These are phyloP conservation scores for Cercophora sp. DNA, from an alignment of 495 filamentous ascomycete species.

Conservation along the genomic window DNA sequence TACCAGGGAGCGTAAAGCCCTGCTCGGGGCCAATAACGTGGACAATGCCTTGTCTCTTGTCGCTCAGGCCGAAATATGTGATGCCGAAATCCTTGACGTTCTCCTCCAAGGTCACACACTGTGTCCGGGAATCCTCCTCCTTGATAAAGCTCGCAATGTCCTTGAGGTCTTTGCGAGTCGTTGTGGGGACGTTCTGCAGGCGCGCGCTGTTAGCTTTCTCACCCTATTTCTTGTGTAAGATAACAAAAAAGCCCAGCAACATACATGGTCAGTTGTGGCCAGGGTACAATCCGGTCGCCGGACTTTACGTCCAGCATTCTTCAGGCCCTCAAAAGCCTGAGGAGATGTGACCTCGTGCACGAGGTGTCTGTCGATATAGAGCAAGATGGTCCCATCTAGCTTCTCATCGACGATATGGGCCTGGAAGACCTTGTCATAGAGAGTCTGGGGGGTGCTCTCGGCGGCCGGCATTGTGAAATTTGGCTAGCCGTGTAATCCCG, in stretches of 20 bases:
- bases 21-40: constrained; percentile 99
- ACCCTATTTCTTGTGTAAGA: background rate
- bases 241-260: constrained; percentile 35
- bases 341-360: constrained; percentile 98
- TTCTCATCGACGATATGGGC: constrained; percentile 92
- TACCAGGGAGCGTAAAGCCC: constrained; percentile 95
- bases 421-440: constrained; percentile 97
- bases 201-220: background rate
- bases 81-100: constrained; percentile 96
- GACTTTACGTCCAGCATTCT: constrained; percentile 79
- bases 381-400: constrained; percentile 82
- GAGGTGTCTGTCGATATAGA: constrained; percentile 95
- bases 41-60: constrained; percentile 97
- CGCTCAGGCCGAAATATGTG: constrained; percentile 94
- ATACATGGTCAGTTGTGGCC: constrained; percentile 94
- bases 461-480: constrained; percentile 70
- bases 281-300: constrained; percentile 94
- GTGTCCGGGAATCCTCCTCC: constrained; percentile 85
- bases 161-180: constrained; percentile 84
- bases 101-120: constrained; percentile 92
- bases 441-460: constrained; percentile 72
- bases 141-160: constrained; percentile 83
- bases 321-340: constrained; percentile 95
- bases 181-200: constrained; percentile 82
- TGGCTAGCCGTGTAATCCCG: background rate